These are phyloP conservation scores for Spongospora subterranea DNA, from an alignment of 208 protist genomes.

Conservation along the genomic window DNA sequence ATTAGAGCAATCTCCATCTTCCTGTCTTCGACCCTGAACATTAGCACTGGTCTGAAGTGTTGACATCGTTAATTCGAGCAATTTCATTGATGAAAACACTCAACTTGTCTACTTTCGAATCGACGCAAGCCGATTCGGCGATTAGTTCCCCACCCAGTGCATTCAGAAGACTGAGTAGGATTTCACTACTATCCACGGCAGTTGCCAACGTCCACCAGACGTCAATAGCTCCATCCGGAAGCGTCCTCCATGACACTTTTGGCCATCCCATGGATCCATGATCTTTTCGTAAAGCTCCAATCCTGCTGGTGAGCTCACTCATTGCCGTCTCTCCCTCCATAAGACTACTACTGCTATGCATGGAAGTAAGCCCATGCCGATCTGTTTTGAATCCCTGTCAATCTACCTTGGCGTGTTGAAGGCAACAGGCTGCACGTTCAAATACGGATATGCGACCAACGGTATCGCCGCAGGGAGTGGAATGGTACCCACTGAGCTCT, in stretches of 20 bases:
- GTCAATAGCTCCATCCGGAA: constrained; percentile 42
- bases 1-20: constrained; percentile 6
- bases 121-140: constrained; percentile 1
- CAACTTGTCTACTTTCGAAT: neutral
- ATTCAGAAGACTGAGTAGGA: neutral
- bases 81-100: neutral
- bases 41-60: constrained; percentile 41
- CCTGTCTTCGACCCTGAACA: neutral
- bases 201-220: neutral
- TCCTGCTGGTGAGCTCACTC: neutral
- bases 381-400: no score
- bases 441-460: no score
- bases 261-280: neutral
- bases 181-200: constrained; percentile 21
- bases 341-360: neutral
- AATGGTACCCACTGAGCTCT: no score
- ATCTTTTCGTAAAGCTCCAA: neutral
- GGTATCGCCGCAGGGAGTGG: no score
- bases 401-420: no score
- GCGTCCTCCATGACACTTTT: constrained; percentile 51
- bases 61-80: neutral
- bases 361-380: no score
- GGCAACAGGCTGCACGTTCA: no score
- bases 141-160: neutral
- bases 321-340: constrained; percentile 2